phyloP scores from a whole-genome alignment of 306 rosid species.

The Vigna radiata region DNA sequence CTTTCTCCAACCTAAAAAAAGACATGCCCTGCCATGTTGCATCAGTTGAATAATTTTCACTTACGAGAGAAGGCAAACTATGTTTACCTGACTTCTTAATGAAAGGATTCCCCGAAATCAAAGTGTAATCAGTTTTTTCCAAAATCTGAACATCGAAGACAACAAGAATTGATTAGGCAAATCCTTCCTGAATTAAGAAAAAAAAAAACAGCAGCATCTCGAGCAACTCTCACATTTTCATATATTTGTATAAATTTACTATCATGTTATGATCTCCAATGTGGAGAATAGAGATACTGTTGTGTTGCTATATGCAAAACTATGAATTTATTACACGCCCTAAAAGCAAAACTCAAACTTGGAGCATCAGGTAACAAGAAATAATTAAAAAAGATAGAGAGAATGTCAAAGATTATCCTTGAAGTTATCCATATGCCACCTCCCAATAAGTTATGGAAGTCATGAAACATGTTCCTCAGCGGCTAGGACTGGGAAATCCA shows the following conservation, averaged over 20 bases:
- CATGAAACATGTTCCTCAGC: constrained; percentile 9
- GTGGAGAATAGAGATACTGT: neutral
- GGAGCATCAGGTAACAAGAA: constrained; percentile 19
- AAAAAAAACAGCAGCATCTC: constrained; percentile 1
- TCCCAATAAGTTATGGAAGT: constrained; percentile 2
- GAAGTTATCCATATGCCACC: neutral
- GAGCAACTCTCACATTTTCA: constrained; percentile 27
- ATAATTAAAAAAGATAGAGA: neutral
- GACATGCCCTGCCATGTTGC: constrained; percentile 27
- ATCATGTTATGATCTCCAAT: neutral
- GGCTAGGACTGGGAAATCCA: neutral
- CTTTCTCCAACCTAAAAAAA: constrained; percentile 91
- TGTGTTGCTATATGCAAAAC: constrained; percentile 19
- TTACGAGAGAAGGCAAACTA: constrained; percentile 6
- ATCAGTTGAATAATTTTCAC: constrained; percentile 10
- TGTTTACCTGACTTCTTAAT: constrained; percentile 83
- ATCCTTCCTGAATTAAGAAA: neutral
- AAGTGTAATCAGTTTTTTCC: constrained; percentile 79
- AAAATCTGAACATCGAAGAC: constrained; percentile 65
- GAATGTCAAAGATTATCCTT: neutral
- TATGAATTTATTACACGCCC: neutral
- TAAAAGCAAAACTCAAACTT: constrained; percentile 3
- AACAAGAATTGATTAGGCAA: constrained; percentile 31
- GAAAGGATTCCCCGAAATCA: constrained; percentile 76
- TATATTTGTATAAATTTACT: constrained; percentile 14